phyloP scores from a whole-genome alignment of 164 flowering plant species.

The Umbellularia californica region DNA sequence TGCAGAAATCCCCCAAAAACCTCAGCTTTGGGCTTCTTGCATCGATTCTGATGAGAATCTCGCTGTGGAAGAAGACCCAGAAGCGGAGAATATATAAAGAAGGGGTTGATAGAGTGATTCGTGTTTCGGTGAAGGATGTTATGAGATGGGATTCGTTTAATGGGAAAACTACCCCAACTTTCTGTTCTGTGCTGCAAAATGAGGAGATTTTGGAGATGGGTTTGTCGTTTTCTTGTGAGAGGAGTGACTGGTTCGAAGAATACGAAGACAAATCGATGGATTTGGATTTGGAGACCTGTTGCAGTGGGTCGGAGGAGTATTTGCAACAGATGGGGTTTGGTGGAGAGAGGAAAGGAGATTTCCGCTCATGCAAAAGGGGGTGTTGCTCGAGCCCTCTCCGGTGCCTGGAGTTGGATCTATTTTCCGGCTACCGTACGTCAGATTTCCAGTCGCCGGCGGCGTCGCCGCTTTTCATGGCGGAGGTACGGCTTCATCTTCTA shows the following conservation, averaged over 20 bases:
- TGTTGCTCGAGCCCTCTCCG: constrained; percentile 58
- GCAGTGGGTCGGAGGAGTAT: constrained; percentile 29
- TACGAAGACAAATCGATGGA: constrained; percentile 52
- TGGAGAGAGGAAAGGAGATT: constrained; percentile 15
- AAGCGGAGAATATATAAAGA: constrained; percentile 18
- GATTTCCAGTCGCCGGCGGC: constrained; percentile 47
- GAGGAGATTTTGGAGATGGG: constrained; percentile 21
- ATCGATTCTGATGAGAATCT: constrained; percentile 50
- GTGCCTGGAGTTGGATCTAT: constrained; percentile 37
- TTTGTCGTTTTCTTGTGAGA: constrained; percentile 32
- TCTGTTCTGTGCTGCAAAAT: not conserved
- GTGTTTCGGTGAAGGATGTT: constrained; percentile 27
- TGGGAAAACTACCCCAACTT: not conserved
- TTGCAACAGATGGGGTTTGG: constrained; percentile 19
- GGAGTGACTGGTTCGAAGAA: constrained; percentile 60
- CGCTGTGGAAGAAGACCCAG: constrained; percentile 21
- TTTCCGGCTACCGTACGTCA: constrained; percentile 45
- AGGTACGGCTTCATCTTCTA: constrained; percentile 29
- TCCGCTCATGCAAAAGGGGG: constrained; percentile 15
- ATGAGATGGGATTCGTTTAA: constrained; percentile 32
- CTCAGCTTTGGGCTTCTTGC: constrained; percentile 52
- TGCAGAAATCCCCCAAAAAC: constrained; percentile 26
- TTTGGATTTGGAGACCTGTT: constrained; percentile 26
- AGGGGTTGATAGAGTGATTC: not conserved
- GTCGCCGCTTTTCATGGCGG: constrained; percentile 38